Conservation (phyloP, 2,329 filamentous ascomycete genomes). For the Gyromitra esculenta region DNA sequence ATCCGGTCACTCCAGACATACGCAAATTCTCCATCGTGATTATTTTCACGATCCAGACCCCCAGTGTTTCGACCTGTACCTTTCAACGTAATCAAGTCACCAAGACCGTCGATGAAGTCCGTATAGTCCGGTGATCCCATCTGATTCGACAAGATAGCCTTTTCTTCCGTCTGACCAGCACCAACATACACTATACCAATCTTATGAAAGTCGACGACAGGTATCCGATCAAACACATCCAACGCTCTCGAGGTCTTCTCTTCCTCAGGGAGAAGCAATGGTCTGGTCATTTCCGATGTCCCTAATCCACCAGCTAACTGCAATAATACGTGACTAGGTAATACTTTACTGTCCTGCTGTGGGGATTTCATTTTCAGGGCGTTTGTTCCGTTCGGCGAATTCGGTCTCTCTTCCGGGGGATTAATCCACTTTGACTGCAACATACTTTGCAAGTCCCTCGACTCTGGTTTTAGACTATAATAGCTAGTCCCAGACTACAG, state of each 20-base stretch:
- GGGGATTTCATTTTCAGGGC: slow-evolving; percentile 31
- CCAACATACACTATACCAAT: slow-evolving; percentile 94
- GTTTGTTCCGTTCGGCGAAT: slow-evolving; percentile 11
- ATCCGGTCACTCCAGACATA: slow-evolving; percentile 95
- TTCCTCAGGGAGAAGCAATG: slow-evolving; percentile 77
- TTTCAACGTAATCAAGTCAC: slow-evolving; percentile 81
- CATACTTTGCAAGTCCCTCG: slow-evolving; percentile 54
- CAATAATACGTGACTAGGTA: slow-evolving; percentile 78
- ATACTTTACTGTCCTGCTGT: slow-evolving; percentile 66
- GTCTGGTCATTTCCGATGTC: slow-evolving; percentile 62
- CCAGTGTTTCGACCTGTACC: slow-evolving; percentile 91
- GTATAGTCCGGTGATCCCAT: slow-evolving; percentile 88
- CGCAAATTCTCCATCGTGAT: slow-evolving; percentile 84
- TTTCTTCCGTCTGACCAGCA: slow-evolving; percentile 82
- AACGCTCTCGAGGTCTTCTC: slow-evolving; percentile 72
- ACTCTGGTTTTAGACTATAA: slow-evolving; percentile 59
- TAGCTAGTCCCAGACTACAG: slow-evolving; percentile 62
- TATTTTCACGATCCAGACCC: slow-evolving; percentile 80
- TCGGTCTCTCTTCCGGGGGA: slow-evolving; percentile 18
- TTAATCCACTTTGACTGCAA: slow-evolving; percentile 51
- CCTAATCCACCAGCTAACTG: slow-evolving; percentile 67
- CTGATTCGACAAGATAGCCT: slow-evolving; percentile 85
- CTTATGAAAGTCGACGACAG: slow-evolving; percentile 93
- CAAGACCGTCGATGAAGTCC: slow-evolving; percentile 82
- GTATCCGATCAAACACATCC: slow-evolving; percentile 81